phyloP scores from a whole-genome alignment of 495 filamentous ascomycete species.

The Aspergillus avenaceus region DNA sequence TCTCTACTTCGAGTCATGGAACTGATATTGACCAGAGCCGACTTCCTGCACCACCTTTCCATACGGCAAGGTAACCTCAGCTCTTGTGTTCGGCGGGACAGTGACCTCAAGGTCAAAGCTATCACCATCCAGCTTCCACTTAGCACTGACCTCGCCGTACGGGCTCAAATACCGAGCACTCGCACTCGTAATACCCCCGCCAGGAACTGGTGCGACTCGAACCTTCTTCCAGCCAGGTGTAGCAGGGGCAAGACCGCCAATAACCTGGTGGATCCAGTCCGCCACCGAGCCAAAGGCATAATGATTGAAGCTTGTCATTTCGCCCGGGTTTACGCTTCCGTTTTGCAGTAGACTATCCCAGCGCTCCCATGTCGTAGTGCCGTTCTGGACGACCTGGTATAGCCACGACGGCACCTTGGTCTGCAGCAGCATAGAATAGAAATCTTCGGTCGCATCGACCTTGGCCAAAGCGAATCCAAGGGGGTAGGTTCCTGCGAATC shows the following conservation, averaged over 20 bases:
- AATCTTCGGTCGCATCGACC: slow-evolving; percentile 21
- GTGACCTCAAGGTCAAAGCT: not conserved
- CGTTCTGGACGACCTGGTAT: slow-evolving; percentile 48
- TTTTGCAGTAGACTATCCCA: slow-evolving; percentile 52
- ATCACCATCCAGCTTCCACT: not conserved
- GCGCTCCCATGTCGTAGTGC: slow-evolving; percentile 54
- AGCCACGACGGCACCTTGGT: slow-evolving; percentile 44
- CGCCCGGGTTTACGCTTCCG: slow-evolving; percentile 45
- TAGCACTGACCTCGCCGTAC: not conserved
- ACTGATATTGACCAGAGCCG: not conserved
- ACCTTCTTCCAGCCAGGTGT: slow-evolving; percentile 12
- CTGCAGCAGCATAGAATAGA: slow-evolving; percentile 37
- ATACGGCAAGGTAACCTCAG: not conserved
- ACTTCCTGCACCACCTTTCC: not conserved
- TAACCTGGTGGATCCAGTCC: slow-evolving; percentile 26
- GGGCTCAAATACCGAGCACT: not conserved
- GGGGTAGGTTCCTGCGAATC: slow-evolving; percentile 52
- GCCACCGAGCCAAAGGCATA: slow-evolving; percentile 43
- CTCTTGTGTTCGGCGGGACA: not conserved
- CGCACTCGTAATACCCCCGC: not conserved
- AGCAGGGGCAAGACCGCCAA: slow-evolving; percentile 15
- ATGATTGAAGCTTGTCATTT: slow-evolving; percentile 56
- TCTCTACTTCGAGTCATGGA: not conserved
- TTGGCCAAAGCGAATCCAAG: slow-evolving; percentile 41
- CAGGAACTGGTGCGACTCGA: slow-evolving; percentile 3